Percentiles rank a stretch among this genome's conserved stretches.
Evolutionary conservation across 2,329 filamentous ascomycete genomes (phyloP).

Genomic region (Cercospora sesami): DNA sequence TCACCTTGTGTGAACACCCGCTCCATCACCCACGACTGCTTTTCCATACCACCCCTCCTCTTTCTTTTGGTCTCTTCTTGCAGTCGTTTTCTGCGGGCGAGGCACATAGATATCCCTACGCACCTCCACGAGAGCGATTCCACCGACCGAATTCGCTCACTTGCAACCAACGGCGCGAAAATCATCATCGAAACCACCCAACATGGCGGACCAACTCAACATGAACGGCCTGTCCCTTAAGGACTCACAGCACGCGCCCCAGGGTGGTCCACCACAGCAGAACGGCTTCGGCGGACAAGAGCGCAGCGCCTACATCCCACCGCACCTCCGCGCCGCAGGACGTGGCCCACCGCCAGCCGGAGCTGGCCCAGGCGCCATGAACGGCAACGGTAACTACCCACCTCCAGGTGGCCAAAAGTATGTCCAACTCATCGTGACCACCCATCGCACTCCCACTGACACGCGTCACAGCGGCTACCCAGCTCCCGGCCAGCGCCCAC

Average conservation of each 20-base stretch:
- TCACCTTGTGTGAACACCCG: constrained; percentile 1
- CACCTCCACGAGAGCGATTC: constrained; percentile 7
- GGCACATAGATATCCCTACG: constrained; percentile 19
- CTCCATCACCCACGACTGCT: constrained; percentile 8
- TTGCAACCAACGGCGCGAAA: constrained; percentile 20
- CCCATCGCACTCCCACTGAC: constrained; percentile 25
- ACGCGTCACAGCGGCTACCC: constrained; percentile 48
- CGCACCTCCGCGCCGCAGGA: constrained; percentile 66
- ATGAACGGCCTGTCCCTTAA: constrained; percentile 73
- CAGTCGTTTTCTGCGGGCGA: constrained; percentile 26
- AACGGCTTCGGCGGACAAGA: constrained; percentile 49
- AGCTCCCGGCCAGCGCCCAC: constrained; percentile 17
- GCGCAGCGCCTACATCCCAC: constrained; percentile 78
- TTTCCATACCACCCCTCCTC: constrained; percentile 4
- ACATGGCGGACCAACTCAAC: constrained; percentile 80
- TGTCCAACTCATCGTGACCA: constrained; percentile 12
- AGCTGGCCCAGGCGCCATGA: constrained; percentile 51
- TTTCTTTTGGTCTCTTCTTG: constrained; percentile 26
- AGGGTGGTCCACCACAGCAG: constrained; percentile 39
- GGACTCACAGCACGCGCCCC: constrained; percentile 61
- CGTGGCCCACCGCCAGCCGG: constrained; percentile 46
- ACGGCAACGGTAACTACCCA: constrained; percentile 44
- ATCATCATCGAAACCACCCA: constrained; percentile 16
- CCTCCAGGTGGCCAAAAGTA: constrained; percentile 43
- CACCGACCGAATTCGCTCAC: constrained; percentile 36